These are phyloP conservation scores for Orobanche coerulescens DNA, from an alignment of 257 asterid species.

Conservation along the genomic window DNA sequence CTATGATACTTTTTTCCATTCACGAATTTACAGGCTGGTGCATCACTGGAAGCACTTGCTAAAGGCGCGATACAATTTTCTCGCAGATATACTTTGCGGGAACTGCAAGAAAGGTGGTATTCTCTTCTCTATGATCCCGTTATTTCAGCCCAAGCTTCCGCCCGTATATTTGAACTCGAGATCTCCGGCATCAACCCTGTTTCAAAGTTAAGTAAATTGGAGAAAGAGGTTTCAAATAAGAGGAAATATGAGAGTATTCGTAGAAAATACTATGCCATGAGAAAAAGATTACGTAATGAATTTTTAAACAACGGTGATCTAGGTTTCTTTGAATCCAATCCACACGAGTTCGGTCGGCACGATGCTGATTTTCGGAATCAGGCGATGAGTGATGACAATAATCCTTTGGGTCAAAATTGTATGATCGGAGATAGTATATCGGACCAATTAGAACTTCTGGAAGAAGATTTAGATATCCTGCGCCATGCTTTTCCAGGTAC, in stretches of 20 bases:
- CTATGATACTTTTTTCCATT: constrained; percentile 2
- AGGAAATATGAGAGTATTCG: constrained; percentile 69
- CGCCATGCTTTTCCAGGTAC: constrained; percentile 62
- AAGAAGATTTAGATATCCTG: constrained; percentile 59
- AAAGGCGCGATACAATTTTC: constrained; percentile 90
- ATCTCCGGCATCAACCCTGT: constrained; percentile 56
- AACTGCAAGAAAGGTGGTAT: constrained; percentile 72
- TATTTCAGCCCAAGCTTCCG: constrained; percentile 60
- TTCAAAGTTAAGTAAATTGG: constrained; percentile 45
- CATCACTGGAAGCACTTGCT: constrained; percentile 89
- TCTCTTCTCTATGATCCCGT: constrained; percentile 84
- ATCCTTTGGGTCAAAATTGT: constrained; percentile 34
- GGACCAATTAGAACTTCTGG: constrained; percentile 50
- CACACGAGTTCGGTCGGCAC: constrained; percentile 41
- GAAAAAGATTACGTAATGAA: constrained; percentile 64
- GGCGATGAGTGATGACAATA: constrained; percentile 30
- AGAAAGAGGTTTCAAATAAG: constrained; percentile 43
- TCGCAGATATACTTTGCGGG: constrained; percentile 58
- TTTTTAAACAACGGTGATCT: constrained; percentile 45
- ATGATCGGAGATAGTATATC: constrained; percentile 35
- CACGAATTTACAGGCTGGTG: constrained; percentile 47
- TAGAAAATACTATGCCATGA: constrained; percentile 61
- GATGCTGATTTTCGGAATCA: constrained; percentile 43
- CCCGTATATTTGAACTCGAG: constrained; percentile 68
- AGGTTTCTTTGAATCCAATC: constrained; percentile 45